Base-by-base conservation (phyloP, 1,139 yeast species). In the Yamadazyma taylorii region DNA sequence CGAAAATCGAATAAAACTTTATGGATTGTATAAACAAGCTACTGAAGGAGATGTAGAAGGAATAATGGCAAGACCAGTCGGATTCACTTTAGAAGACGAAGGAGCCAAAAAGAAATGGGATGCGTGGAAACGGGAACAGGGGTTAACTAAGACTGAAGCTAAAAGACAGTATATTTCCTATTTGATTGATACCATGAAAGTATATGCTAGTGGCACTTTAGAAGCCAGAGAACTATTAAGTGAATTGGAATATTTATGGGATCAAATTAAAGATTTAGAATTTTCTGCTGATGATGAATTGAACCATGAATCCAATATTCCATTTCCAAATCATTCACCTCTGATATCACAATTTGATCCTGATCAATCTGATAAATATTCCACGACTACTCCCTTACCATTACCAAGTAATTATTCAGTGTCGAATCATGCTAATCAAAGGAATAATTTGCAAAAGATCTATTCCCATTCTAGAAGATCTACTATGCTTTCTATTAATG, bases 11-110 rank as follows among this genome's bases (percentile, higher is more conserved):
- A 79, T 84, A 40, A 74, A 73, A 42, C 68, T 87, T 7, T 87
- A 87, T 56, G 96, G 95, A 0, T 69, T 87, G 35, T 87, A 86
- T 61, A 87, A 87, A 52, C 96, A 87, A 55, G 90, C 95, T 3
- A 85, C 94, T 4, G 95, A 85, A 59, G 96, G 95, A 2, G 79
- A 87, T 55, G 88, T 84, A 4, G 78, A 75, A 34, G 82, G 83
- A 2, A 69, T 81, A 19, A 75, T 82, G 79, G 73, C 75, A 1
- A 67, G 88, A 32, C 90, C 92, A 1, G 59, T 62, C 2, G 90
- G 89, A 5, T 63, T 61, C 35, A 60, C 78, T 0, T 67, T 75
- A 6, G 87, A 80, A 47, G 86, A 79, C 50, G 81, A 76, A 49
- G 83, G 82, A 3, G 85, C 85, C 7, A 75, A 77, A 51, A 75